Percentiles rank a stretch among this genome's conserved stretches.
phyloP scores from a whole-genome alignment of 345 rosid genomes.

The Aquilaria yunnanensis region DNA sequence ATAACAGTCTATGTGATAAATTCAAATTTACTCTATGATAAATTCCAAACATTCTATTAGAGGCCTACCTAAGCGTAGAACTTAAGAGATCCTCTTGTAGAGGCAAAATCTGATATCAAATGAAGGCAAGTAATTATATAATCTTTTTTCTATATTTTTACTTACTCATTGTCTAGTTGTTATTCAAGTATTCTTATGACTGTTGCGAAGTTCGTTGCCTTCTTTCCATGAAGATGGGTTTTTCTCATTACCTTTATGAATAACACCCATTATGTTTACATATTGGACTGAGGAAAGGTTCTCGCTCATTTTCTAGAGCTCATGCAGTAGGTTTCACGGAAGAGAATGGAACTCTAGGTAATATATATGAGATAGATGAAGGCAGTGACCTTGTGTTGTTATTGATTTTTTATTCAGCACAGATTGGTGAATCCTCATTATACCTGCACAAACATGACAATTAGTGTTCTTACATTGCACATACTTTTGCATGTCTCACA shows the following conservation, averaged over 20 bases:
- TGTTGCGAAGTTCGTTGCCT: no score
- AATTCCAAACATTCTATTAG: background rate
- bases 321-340: slow-evolving; percentile 33
- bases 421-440: slow-evolving; percentile 16
- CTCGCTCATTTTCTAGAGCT: slow-evolving; percentile 28
- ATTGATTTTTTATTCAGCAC: slow-evolving; percentile 35
- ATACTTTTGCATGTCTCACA: no score
- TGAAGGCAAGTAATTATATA: slow-evolving; percentile 16
- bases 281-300: slow-evolving; percentile 34
- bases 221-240: no score
- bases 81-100: slow-evolving; percentile 27
- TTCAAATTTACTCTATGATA: background rate
- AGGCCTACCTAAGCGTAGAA: slow-evolving; percentile 13
- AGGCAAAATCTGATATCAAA: slow-evolving; percentile 28
- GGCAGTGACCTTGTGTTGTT: slow-evolving; percentile 32
- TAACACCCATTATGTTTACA: background rate
- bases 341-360: slow-evolving; percentile 32
- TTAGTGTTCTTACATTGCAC: background rate
- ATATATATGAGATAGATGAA: slow-evolving; percentile 27
- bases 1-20: no score
- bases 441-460: background rate
- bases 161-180: no score
- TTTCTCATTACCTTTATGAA: background rate
- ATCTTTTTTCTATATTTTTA: background rate
- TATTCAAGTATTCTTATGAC: no score